phyloP scores from a whole-genome alignment of 2,329 filamentous ascomycete species.

The Alternaria infectoria region DNA sequence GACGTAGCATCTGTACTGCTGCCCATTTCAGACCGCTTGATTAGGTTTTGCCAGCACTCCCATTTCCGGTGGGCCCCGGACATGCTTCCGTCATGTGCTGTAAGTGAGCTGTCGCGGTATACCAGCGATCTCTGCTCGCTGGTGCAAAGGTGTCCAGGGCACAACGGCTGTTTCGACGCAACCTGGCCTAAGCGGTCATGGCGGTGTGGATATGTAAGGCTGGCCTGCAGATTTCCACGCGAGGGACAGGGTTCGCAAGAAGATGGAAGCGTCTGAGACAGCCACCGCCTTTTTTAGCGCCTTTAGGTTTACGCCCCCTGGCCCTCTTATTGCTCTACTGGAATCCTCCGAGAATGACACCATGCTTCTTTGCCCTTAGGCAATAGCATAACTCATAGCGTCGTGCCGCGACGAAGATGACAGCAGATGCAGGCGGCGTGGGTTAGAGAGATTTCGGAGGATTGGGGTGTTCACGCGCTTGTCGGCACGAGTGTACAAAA shows the following conservation, averaged over 20 bases:
- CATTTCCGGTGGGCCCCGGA: conserved; percentile 24
- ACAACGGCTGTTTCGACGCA: conserved; percentile 44
- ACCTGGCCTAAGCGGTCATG: conserved; percentile 21
- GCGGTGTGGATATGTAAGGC: conserved; percentile 46
- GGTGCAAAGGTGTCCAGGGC: conserved; percentile 35
- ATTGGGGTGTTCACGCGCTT: conserved; percentile 13
- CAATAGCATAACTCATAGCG: conserved; percentile 10
- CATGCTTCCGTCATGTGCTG: conserved; percentile 37
- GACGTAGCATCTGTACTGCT: conserved; percentile 24
- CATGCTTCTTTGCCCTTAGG: conserved; percentile 21
- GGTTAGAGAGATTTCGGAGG: conserved; percentile 22
- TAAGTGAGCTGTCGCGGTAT: conserved; percentile 34
- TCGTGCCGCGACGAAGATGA: conserved; percentile 15
- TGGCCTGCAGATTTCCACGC: conserved; percentile 47
- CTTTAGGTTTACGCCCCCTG: conserved; percentile 31
- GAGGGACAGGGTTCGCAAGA: conserved; percentile 39
- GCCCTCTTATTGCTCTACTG: conserved; percentile 33
- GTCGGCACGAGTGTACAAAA: conserved; percentile 6
- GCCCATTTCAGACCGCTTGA: conserved; percentile 15
- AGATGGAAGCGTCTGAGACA: conserved; percentile 40
- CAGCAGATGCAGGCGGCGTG: conserved; percentile 16
- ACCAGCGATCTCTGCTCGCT: conserved; percentile 20
- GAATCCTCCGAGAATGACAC: conserved; percentile 37
- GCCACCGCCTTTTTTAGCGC: conserved; percentile 44
- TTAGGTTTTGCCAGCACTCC: conserved; percentile 6